Percentiles rank a stretch among this genome's conserved stretches.
phyloP scores from a whole-genome alignment of 2,329 filamentous ascomycete species.

The Ilyonectria destructans region DNA sequence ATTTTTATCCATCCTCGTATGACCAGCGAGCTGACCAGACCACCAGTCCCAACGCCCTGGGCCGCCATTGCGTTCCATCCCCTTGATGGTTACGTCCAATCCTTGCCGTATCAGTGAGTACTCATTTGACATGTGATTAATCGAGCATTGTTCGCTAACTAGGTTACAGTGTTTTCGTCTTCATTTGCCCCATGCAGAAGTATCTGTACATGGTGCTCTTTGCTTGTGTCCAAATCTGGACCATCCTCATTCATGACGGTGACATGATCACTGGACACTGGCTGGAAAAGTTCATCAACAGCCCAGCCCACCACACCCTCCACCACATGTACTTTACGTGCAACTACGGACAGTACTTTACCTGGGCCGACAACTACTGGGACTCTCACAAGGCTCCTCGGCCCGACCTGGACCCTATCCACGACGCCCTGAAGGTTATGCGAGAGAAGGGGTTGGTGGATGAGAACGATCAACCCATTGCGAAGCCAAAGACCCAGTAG shows the following conservation, averaged over 20 bases:
- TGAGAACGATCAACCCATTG: conserved; percentile 59
- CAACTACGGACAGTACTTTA: conserved; percentile 67
- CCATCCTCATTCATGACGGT: conserved; percentile 66
- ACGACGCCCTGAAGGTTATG: conserved; percentile 63
- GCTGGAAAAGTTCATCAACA: conserved; percentile 65
- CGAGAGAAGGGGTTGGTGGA: conserved; percentile 62
- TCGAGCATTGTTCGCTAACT: conserved; percentile 23
- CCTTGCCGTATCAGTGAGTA: conserved; percentile 63
- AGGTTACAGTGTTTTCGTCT: conserved; percentile 57
- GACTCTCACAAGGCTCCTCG: conserved; percentile 62
- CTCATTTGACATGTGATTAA: background rate
- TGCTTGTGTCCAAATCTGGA: conserved; percentile 64
- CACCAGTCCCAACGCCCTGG: conserved; percentile 62
- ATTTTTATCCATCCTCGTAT: background rate
- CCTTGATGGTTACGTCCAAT: conserved; percentile 63
- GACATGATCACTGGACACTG: conserved; percentile 66
- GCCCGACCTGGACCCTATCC: conserved; percentile 61
- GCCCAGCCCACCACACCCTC: conserved; percentile 64
- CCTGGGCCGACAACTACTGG: conserved; percentile 63
- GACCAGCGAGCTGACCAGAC: conserved; percentile 15
- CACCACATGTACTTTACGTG: conserved; percentile 67
- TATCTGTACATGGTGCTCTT: conserved; percentile 64
- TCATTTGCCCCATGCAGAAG: conserved; percentile 63
- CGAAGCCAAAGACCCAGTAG: conserved; percentile 51
- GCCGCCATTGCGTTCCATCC: conserved; percentile 66